Percentiles rank a stretch among this genome's conserved stretches.
phyloP scores from a whole-genome alignment of 192 early-diverging fungal species.

The Coemansia sp. region DNA sequence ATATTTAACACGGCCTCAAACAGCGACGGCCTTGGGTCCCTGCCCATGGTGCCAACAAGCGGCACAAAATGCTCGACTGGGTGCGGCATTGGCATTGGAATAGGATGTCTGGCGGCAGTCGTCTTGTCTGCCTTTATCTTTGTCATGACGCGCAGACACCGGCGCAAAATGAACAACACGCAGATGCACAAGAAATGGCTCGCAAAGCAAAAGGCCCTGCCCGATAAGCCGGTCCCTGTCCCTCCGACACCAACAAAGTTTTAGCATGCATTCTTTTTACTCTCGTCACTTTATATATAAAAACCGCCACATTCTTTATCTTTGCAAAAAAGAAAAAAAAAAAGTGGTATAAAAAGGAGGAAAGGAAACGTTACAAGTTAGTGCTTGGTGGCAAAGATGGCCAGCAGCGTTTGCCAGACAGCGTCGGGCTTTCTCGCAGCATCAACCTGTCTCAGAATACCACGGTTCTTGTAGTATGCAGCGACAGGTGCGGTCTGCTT shows the following conservation, averaged over 20 bases:
- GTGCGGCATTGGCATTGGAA: conserved; percentile 43
- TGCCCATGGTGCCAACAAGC: neutral
- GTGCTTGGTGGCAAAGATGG: conserved; percentile 72
- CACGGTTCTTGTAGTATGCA: conserved; percentile 90
- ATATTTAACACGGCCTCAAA: neutral
- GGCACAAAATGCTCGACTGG: conserved; percentile 38
- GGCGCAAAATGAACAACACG: conserved; percentile 30
- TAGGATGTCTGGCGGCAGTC: conserved; percentile 36
- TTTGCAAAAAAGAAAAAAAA: neutral
- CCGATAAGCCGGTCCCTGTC: conserved; percentile 44
- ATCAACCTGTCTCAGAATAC: conserved; percentile 90
- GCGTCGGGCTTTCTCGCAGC: conserved; percentile 82
- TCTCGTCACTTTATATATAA: neutral
- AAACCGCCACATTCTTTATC: neutral
- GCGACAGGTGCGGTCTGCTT: conserved; percentile 78
- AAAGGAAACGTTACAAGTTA: conserved; percentile 4
- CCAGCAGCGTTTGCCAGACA: conserved; percentile 85
- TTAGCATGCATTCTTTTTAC: conserved; percentile 6
- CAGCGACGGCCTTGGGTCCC: conserved; percentile 3
- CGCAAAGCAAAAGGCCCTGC: conserved; percentile 40
- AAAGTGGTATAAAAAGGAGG: neutral
- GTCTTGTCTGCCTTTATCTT: conserved; percentile 31
- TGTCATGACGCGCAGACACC: conserved; percentile 40
- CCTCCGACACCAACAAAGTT: conserved; percentile 35
- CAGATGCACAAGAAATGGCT: conserved; percentile 38